Percentiles rank a stretch among this genome's conserved stretches.
Conservation (phyloP, 1,284 basidiomycete genomes). For the Porphyrellus sp. region DNA sequence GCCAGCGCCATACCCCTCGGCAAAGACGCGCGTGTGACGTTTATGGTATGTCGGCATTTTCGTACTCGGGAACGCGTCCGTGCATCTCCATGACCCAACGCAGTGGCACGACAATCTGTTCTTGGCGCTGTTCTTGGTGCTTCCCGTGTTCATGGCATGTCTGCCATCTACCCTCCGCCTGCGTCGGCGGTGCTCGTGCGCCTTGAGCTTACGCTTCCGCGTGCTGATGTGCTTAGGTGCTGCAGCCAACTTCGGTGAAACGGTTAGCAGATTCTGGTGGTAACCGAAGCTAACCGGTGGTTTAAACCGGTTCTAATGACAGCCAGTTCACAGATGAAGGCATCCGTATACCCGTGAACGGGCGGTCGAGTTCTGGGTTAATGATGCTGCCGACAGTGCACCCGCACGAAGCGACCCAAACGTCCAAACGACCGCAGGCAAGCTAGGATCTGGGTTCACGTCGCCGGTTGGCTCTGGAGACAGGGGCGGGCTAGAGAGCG, state of each 20-base stretch:
- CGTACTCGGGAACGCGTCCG: not conserved
- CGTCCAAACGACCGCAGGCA: constrained; percentile 50
- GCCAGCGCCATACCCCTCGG: constrained; percentile 46
- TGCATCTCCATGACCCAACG: not conserved
- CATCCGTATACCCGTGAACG: constrained; percentile 46
- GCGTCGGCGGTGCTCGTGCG: constrained; percentile 24
- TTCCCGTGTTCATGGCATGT: constrained; percentile 55
- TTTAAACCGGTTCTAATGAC: too few species aligned
- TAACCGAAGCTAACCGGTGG: too few species aligned
- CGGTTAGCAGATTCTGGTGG: too few species aligned
- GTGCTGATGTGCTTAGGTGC: constrained; percentile 53
- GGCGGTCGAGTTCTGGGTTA: constrained; percentile 53
- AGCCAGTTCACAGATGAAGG: too few species aligned
- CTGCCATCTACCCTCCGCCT: constrained; percentile 26
- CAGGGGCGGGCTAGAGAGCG: constrained; percentile 28
- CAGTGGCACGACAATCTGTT: constrained; percentile 68
- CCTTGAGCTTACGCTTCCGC: constrained; percentile 42
- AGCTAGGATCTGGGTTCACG: constrained; percentile 47
- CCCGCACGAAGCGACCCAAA: constrained; percentile 45
- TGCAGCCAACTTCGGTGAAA: too few species aligned
- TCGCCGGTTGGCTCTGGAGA: constrained; percentile 22
- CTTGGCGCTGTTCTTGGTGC: constrained; percentile 51
- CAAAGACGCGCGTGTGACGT: constrained; percentile 37
- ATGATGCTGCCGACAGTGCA: constrained; percentile 49
- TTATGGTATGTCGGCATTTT: constrained; percentile 51